Evolutionary conservation across 768 basidiomycete genomes (phyloP), one percentile per base, ranked within the genome.

Genomic region (Lentinula sp.): DNA sequence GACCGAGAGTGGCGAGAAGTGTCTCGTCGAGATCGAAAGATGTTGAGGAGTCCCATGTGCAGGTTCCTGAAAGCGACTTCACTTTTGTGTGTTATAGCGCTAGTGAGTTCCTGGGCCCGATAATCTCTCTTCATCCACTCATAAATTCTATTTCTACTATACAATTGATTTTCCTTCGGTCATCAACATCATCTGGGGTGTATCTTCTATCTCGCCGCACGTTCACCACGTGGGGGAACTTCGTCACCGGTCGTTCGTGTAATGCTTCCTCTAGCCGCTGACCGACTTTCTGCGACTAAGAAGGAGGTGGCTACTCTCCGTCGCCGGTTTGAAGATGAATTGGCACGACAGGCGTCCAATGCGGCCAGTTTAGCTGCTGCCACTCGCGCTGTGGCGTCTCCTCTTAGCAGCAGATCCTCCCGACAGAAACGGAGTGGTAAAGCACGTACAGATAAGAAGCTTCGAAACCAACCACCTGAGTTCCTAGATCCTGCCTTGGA

Each of bases 311-410:
- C 81, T 4, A 74, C 76, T 58, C 76, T 92, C 51, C 85, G 87
- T 42, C 79, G 78, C 56, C 83, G 84, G 62, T 90, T 93, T 66
- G 88, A 91, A 71, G 79, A 76, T 15, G 92, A 93, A 74, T 77
- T 93, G 43, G 82, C 84, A 20, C 77, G 86, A 39, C 89, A 92
- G 67, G 85, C 87, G 2, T 35, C 51, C 3, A 53, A 53, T n/a
- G 37, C 51, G n/a, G 60, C 80, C 32, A 85, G 84, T 65, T 73
- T 83, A 62, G 81, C 81, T 1, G 77, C 79, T 0, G 71, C 76
- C 43, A 69, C 63, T 56, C 66, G 67, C 59, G 53, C 66, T 7
- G 66, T 69, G 66, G 23, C 66, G 33, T 53, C 67, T 20, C 69
- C 73, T 42, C 72, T 75, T 12, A 9, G 65, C 46, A 48, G 69